Conservation (phyloP, 2,329 filamentous ascomycete genomes). For the Fonsecaea erecta region DNA sequence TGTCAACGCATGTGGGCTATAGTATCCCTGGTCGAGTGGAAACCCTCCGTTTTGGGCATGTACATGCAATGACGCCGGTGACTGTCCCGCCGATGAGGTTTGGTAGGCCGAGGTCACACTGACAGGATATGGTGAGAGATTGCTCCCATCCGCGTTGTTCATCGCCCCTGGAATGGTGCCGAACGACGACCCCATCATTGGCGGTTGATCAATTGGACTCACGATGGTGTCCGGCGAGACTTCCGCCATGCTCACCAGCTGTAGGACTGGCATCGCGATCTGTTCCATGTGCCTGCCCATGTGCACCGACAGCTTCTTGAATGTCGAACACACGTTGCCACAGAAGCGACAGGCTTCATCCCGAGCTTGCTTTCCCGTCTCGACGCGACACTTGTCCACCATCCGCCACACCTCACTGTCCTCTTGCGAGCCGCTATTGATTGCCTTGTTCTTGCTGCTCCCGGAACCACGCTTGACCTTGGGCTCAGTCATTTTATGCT, state of each 20-base stretch:
- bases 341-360: slow-evolving; percentile 89
- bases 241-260: slow-evolving; percentile 51
- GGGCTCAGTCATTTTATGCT: slow-evolving; percentile 85
- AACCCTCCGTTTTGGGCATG: slow-evolving; percentile 19
- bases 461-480: slow-evolving; percentile 75
- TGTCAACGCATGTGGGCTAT: slow-evolving; percentile 26
- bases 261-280: slow-evolving; percentile 79
- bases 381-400: slow-evolving; percentile 75
- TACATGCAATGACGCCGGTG: slow-evolving; percentile 29
- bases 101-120: slow-evolving; percentile 40
- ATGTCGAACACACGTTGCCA: slow-evolving; percentile 75
- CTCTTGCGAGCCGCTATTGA: slow-evolving; percentile 42
- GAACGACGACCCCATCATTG: slow-evolving; percentile 45
- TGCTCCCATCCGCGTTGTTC: slow-evolving; percentile 35
- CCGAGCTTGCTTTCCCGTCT: slow-evolving; percentile 67
- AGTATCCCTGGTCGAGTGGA: slow-evolving; percentile 22
- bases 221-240: slow-evolving; percentile 64
- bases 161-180: slow-evolving; percentile 13
- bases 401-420: slow-evolving; percentile 73
- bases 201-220: slow-evolving; percentile 66
- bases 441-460: slow-evolving; percentile 59
- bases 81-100: slow-evolving; percentile 37
- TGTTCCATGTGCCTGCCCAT: slow-evolving; percentile 93
- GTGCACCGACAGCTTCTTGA: slow-evolving; percentile 95
- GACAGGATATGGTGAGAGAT: slow-evolving; percentile 40